These are phyloP conservation scores for Tuber brumale DNA, from an alignment of 495 filamentous ascomycete genomes.

Conservation along the genomic window DNA sequence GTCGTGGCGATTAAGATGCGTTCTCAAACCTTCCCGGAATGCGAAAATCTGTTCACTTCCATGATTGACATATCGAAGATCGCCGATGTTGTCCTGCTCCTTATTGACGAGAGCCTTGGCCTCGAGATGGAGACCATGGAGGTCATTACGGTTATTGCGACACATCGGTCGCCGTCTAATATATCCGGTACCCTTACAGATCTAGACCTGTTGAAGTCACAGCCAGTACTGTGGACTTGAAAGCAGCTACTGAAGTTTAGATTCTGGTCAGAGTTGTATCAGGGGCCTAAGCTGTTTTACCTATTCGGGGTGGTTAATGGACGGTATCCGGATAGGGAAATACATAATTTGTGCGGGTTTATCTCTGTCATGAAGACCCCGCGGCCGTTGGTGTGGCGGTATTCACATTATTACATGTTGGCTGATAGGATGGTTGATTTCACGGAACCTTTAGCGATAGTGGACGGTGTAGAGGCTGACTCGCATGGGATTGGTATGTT, in stretches of 20 bases:
- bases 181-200: conserved; percentile 96
- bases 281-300: conserved; percentile 94
- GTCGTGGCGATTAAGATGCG: conserved; percentile 90
- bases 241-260: conserved; percentile 85
- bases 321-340: conserved; percentile 89
- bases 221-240: conserved; percentile 79
- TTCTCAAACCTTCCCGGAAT: conserved; percentile 91
- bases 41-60: conserved; percentile 83
- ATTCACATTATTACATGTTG: conserved; percentile 85
- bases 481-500: conserved; percentile 89
- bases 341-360: conserved; percentile 90
- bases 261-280: conserved; percentile 93
- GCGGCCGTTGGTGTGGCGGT: no score
- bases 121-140: conserved; percentile 99
- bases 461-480: conserved; percentile 80
- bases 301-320: conserved; percentile 92
- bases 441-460: conserved; percentile 83
- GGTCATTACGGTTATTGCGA: conserved; percentile 84
- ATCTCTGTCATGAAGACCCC: conserved; percentile 99
- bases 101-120: conserved; percentile 97
- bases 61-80: conserved; percentile 96
- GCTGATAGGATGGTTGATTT: conserved; percentile 91
- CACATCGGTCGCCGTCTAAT: conserved; percentile 94
- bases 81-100: conserved; percentile 87
- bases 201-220: conserved; percentile 89